These are phyloP conservation scores for Macrolepiota fuliginosa DNA, from an alignment of 768 basidiomycete genomes.

Conservation along the genomic window DNA sequence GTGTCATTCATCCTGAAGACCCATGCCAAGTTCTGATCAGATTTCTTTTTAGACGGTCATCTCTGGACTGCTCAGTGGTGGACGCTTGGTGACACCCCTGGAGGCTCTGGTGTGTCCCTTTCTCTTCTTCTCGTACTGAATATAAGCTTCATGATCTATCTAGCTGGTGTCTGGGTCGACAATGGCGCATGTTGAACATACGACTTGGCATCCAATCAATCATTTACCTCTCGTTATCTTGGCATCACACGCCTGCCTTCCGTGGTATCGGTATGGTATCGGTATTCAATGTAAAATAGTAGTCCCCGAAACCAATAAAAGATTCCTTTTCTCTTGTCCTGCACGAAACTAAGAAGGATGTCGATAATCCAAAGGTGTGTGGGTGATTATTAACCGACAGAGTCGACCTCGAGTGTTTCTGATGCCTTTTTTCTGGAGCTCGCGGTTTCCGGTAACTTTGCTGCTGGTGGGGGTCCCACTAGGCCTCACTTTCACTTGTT, in stretches of 20 bases:
- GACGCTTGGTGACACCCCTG: conserved; percentile 57
- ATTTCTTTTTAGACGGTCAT: conserved; percentile 34
- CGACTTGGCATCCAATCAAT: not conserved
- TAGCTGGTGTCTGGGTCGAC: conserved; percentile 57
- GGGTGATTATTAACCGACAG: too few relatives aligned
- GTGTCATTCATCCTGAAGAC: conserved; percentile 9
- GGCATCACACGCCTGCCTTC: not conserved
- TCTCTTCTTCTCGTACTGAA: not conserved
- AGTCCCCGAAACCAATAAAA: not conserved
- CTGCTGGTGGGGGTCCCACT: too few relatives aligned
- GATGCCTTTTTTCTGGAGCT: too few relatives aligned
- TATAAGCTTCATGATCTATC: not conserved
- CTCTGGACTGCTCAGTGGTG: conserved; percentile 66
- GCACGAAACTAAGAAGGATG: not conserved
- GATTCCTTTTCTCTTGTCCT: not conserved
- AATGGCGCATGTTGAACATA: conserved; percentile 39
- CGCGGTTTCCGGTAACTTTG: too few relatives aligned
- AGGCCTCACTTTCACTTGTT: too few relatives aligned
- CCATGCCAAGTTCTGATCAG: not conserved
- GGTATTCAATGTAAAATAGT: not conserved
- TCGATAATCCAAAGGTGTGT: not conserved
- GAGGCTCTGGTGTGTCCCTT: conserved; percentile 39
- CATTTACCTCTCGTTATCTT: not conserved
- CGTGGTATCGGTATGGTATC: too few relatives aligned
- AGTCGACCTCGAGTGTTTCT: too few relatives aligned